Conservation (phyloP, 306 rosid genomes). For the Rubus idaeus region DNA sequence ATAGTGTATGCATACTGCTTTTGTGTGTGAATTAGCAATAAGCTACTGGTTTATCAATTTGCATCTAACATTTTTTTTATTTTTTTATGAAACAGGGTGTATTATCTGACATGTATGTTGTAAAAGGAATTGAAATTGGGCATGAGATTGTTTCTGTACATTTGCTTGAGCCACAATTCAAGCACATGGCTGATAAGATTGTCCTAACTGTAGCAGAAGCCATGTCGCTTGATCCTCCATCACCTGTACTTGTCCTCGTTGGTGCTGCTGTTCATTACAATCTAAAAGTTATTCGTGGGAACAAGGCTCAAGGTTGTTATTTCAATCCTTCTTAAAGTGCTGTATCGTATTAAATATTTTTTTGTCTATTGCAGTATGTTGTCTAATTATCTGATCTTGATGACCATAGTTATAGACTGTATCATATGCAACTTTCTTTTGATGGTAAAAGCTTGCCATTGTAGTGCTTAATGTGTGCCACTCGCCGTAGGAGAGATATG, state of each 20-base stretch:
- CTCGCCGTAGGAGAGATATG: neutral
- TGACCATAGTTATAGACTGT: neutral
- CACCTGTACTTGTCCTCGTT: slow-evolving; percentile 83
- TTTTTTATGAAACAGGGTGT: slow-evolving; percentile 73
- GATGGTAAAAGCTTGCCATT: neutral
- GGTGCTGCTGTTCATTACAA: slow-evolving; percentile 70
- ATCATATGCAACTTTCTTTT: neutral
- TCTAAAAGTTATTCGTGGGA: slow-evolving; percentile 76
- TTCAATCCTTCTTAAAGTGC: slow-evolving; percentile 15
- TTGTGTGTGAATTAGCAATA: slow-evolving; percentile 33
- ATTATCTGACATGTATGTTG: slow-evolving; percentile 83
- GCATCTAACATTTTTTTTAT: slow-evolving; percentile 19
- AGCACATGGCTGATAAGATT: slow-evolving; percentile 69
- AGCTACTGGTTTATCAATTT: slow-evolving; percentile 18
- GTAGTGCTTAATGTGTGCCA: neutral
- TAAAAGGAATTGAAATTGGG: slow-evolving; percentile 83
- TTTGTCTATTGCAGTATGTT: slow-evolving; percentile 17
- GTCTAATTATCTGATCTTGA: slow-evolving; percentile 2
- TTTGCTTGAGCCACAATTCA: slow-evolving; percentile 68
- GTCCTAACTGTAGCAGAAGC: slow-evolving; percentile 96
- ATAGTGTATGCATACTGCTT: slow-evolving; percentile 60
- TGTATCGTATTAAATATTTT: slow-evolving; percentile 9
- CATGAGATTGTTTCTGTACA: slow-evolving; percentile 79
- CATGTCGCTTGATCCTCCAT: slow-evolving; percentile 86
- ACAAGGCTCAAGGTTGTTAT: slow-evolving; percentile 70